phyloP scores from a whole-genome alignment of 805 yeast species.

The Cyberlindnera euphorbiiphila region DNA sequence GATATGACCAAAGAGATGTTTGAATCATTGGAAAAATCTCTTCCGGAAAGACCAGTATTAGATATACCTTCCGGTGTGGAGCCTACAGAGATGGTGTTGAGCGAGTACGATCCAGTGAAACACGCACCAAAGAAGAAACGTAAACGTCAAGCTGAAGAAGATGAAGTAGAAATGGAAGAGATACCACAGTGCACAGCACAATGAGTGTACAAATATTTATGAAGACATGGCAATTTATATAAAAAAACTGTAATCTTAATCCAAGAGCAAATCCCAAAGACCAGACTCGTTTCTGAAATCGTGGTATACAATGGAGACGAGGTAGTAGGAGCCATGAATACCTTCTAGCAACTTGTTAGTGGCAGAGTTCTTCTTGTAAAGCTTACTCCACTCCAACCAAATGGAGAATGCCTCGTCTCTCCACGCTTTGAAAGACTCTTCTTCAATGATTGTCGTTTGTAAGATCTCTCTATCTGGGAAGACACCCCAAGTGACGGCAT shows the following conservation, averaged over 20 bases:
- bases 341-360: conserved; percentile 59
- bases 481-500: conserved; percentile 97
- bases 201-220: neutral
- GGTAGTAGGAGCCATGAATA: conserved; percentile 58
- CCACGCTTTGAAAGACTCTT: conserved; percentile 94
- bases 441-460: conserved; percentile 90
- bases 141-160: conserved; percentile 6
- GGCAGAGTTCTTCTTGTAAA: conserved; percentile 53
- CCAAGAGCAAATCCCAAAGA: conserved; percentile 63
- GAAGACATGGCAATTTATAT: neutral
- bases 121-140: conserved; percentile 10
- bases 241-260: conserved; percentile 4
- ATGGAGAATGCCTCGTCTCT: conserved; percentile 90
- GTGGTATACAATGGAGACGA: conserved; percentile 86
- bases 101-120: conserved; percentile 13
- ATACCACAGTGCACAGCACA: conserved; percentile 1
- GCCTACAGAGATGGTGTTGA: conserved; percentile 43
- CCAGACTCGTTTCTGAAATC: conserved; percentile 71
- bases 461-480: conserved; percentile 87
- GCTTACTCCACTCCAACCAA: conserved; percentile 87
- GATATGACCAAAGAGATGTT: conserved; percentile 69
- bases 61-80: conserved; percentile 63
- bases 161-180: neutral
- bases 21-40: conserved; percentile 61
- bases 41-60: conserved; percentile 68